phyloP scores from a whole-genome alignment of 2,329 filamentous ascomycete genomes.

The Pseudocercospora pini-densiflorae region DNA sequence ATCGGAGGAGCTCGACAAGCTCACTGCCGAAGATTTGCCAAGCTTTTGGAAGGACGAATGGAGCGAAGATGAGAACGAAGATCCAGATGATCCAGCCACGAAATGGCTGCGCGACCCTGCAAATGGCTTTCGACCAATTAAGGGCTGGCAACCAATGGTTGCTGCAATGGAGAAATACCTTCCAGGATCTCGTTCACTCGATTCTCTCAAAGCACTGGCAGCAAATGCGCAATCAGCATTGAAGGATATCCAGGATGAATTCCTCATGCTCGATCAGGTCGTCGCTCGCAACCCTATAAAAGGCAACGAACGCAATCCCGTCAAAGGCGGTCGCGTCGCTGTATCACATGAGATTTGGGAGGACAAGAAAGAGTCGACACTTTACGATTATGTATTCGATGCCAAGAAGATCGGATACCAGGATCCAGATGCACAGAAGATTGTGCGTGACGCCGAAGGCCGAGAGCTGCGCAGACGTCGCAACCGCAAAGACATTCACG shows the following conservation, averaged over 20 bases:
- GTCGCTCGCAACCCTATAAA: constrained; percentile 51
- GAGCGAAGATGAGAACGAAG: constrained; percentile 29
- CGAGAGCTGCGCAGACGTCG: constrained; percentile 53
- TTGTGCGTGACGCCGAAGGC: constrained; percentile 51
- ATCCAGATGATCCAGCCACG: constrained; percentile 43
- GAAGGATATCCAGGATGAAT: constrained; percentile 63
- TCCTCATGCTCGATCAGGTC: constrained; percentile 58
- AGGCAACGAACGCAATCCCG: constrained; percentile 57
- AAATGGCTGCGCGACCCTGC: constrained; percentile 42
- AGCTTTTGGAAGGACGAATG: constrained; percentile 34
- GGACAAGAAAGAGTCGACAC: constrained; percentile 63
- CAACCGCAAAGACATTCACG: constrained; percentile 32
- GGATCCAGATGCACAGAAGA: constrained; percentile 60
- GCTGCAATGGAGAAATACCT: constrained; percentile 49
- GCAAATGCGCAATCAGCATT: constrained; percentile 59
- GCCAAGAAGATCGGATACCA: constrained; percentile 58
- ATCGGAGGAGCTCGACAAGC: constrained; percentile 37
- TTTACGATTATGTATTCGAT: constrained; percentile 65
- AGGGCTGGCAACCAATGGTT: constrained; percentile 47
- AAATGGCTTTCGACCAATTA: constrained; percentile 46
- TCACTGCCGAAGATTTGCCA: constrained; percentile 38
- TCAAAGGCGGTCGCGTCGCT: constrained; percentile 53
- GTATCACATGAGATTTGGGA: constrained; percentile 56
- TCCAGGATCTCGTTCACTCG: constrained; percentile 50
- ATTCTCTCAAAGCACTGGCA: constrained; percentile 61